phyloP scores from a whole-genome alignment of 306 rosid species.

The Astragalus glycyphyllos region DNA sequence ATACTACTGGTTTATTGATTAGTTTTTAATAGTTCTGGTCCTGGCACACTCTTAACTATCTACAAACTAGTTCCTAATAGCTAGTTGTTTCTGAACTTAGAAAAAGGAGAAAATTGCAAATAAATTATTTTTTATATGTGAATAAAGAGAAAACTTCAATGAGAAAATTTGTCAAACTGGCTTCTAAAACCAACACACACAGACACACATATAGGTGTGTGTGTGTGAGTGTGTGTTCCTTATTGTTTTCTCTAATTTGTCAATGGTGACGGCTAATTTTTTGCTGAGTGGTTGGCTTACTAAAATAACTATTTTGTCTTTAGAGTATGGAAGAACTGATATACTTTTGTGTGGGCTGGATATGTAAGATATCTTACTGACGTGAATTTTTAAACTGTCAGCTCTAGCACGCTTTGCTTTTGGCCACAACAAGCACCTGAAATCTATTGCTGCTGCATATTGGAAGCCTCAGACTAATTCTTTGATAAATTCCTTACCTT shows the following conservation, averaged over 20 bases:
- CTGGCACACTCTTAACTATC: constrained; percentile 16
- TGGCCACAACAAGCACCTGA: constrained; percentile 93
- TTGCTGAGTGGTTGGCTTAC: constrained; percentile 12
- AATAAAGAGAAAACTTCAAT: constrained; percentile 6
- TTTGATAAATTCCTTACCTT: constrained; percentile 74
- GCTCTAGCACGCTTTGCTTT: constrained; percentile 95
- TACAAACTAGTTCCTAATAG: constrained; percentile 2
- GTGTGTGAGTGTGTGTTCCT: background rate
- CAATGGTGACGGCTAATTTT: background rate
- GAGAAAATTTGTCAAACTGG: constrained; percentile 8
- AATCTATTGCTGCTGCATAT: constrained; percentile 89
- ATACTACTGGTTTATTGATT: background rate
- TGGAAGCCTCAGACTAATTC: constrained; percentile 94
- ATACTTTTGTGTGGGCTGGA: background rate
- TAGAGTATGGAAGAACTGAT: constrained; percentile 12
- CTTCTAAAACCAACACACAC: constrained; percentile 3
- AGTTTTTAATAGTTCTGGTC: background rate
- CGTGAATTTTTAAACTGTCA: constrained; percentile 43
- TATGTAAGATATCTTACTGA: constrained; percentile 27
- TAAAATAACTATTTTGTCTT: constrained; percentile 3
- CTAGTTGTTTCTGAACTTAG: constrained; percentile 21
- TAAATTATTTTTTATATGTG: background rate
- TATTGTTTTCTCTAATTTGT: constrained; percentile 2
- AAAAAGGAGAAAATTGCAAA: background rate
- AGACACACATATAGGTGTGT: background rate